A percentile compares a stretch with the other conserved stretches of the same genome.
phyloP scores from a whole-genome alignment of 129 eudicot species.

The Kitagawia praeruptora region DNA sequence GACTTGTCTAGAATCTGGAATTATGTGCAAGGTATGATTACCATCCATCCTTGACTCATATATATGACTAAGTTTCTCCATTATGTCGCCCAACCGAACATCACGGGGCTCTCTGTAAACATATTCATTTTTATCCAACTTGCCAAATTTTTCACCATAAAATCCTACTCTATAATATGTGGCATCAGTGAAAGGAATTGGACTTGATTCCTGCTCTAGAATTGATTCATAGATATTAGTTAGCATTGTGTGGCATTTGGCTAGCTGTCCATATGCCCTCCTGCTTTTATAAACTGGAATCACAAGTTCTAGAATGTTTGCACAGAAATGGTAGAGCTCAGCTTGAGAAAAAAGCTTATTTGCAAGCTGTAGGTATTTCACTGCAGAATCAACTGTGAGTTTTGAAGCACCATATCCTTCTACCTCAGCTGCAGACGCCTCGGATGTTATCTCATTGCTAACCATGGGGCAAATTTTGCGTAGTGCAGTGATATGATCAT shows the following conservation, averaged over 20 bases:
- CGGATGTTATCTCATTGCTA: conserved; percentile 73
- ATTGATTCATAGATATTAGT: conserved; percentile 95
- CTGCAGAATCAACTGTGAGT: conserved; percentile 97
- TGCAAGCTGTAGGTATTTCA: conserved; percentile 90
- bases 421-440: conserved; percentile 96
- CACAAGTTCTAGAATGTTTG: conserved; percentile 83
- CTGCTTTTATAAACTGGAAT: conserved; percentile 92
- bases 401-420: conserved; percentile 99
- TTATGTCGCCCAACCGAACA: conserved; percentile 93
- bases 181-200: conserved; percentile 91
- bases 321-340: conserved; percentile 84
- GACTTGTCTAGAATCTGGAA: conserved; percentile 94
- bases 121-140: conserved; percentile 74
- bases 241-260: conserved; percentile 91
- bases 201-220: conserved; percentile 95
- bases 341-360: conserved; percentile 98
- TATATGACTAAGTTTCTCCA: conserved; percentile 93
- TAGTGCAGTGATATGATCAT: conserved; percentile 65
- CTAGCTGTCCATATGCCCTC: conserved; percentile 80
- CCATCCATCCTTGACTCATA: conserved; percentile 89
- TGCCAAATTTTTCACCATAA: conserved; percentile 90
- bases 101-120: conserved; percentile 94
- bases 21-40: conserved; percentile 67
- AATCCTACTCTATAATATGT: conserved; percentile 96
- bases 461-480: conserved; percentile 99